Evolutionary conservation across 2,329 filamentous ascomycete species (phyloP).

Genomic region (Diaporthe eres): DNA sequence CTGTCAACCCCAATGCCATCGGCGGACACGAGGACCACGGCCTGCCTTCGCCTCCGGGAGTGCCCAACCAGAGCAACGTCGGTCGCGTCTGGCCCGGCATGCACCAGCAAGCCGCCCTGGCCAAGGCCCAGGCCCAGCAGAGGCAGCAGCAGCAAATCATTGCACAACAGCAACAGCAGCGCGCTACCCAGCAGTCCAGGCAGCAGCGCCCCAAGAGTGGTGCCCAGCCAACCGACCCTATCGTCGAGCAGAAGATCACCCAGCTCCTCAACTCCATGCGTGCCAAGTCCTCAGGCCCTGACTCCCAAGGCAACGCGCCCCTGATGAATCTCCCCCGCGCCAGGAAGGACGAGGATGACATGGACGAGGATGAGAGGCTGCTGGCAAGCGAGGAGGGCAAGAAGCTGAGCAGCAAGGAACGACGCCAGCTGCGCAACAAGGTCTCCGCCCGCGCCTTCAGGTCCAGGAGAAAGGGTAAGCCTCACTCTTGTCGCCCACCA

Average conservation of each 20-base stretch:
- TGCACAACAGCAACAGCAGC: slow-evolving; percentile 70
- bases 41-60: slow-evolving; percentile 58
- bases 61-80: slow-evolving; percentile 66
- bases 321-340: slow-evolving; percentile 78
- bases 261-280: slow-evolving; percentile 94
- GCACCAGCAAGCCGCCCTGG: slow-evolving; percentile 89
- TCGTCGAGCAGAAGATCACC: slow-evolving; percentile 93
- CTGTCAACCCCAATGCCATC: slow-evolving; percentile 81
- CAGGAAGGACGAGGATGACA: slow-evolving; percentile 97
- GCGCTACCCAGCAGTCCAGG: slow-evolving; percentile 56
- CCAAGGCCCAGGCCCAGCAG: slow-evolving; percentile 79
- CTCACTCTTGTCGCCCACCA: neutral
- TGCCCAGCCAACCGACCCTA: slow-evolving; percentile 72
- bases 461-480: slow-evolving; percentile 95
- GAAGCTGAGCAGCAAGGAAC: slow-evolving; percentile 98
- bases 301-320: slow-evolving; percentile 62
- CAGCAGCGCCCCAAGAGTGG: slow-evolving; percentile 63
- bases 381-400: slow-evolving; percentile 96
- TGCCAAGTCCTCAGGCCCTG: slow-evolving; percentile 73
- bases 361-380: slow-evolving; percentile 97
- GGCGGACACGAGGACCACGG: slow-evolving; percentile 71
- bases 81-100: slow-evolving; percentile 92
- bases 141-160: slow-evolving; percentile 75
- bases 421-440: slow-evolving; percentile 97
- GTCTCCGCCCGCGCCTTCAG: slow-evolving; percentile 98